Percentiles rank a stretch among this genome's conserved stretches.
These are phyloP conservation scores for Metschnikowia reukaufii DNA, from an alignment of 805 yeast species.

Conservation along the genomic window DNA sequence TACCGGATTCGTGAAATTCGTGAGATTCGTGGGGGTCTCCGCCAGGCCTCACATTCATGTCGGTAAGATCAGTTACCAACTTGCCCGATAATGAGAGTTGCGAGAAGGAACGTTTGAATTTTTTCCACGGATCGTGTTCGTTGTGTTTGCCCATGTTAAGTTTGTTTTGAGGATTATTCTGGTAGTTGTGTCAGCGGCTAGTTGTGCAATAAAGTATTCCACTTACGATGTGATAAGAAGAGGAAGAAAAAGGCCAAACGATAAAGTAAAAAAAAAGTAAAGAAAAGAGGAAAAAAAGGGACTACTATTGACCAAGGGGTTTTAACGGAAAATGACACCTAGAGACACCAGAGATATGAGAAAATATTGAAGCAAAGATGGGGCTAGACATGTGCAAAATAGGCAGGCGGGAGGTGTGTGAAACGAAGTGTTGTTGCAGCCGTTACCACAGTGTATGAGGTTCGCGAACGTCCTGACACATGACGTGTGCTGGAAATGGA, in stretches of 20 bases:
- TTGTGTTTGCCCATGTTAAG: slow-evolving; percentile 1
- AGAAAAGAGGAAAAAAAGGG: background rate
- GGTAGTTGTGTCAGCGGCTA: no score
- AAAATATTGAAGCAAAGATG: background rate
- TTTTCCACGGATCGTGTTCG: slow-evolving; percentile 10
- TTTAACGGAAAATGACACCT: background rate
- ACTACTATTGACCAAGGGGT: background rate
- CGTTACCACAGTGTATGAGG: background rate
- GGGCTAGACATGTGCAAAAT: background rate
- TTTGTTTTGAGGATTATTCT: no score
- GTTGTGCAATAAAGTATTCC: background rate
- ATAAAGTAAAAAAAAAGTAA: background rate
- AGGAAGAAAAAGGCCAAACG: background rate
- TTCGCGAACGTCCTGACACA: slow-evolving; percentile 1
- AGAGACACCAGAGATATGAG: background rate
- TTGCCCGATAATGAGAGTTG: slow-evolving; percentile 9
- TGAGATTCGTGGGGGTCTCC: slow-evolving; percentile 1
- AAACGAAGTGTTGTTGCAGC: background rate
- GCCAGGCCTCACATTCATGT: background rate
- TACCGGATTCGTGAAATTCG: background rate
- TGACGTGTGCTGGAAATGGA: background rate
- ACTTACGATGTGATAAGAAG: background rate
- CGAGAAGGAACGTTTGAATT: slow-evolving; percentile 14
- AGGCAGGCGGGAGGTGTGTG: background rate
- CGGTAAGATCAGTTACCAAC: background rate